Percentiles rank a stretch among this genome's conserved stretches.
phyloP scores from a whole-genome alignment of 352 stramenopile genomes.

The Phytophthora nicotianae region DNA sequence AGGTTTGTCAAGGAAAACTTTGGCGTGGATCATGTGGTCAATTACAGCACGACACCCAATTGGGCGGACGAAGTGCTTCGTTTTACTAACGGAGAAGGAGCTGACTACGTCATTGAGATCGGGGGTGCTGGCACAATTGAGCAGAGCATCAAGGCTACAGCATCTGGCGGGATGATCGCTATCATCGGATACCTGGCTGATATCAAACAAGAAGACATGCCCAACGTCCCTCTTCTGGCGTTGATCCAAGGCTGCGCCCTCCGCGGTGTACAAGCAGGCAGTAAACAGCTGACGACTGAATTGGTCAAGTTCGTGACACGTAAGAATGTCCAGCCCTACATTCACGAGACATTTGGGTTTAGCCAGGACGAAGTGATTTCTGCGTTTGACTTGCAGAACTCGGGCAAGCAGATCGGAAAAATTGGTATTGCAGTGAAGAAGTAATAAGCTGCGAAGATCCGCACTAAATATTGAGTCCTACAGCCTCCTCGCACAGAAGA shows the following conservation, averaged over 20 bases:
- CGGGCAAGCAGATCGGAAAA: constrained; percentile 33
- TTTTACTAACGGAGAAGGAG: constrained; percentile 31
- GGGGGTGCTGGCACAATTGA: constrained; percentile 40
- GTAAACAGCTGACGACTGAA: constrained; percentile 29
- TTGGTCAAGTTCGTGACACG: constrained; percentile 30
- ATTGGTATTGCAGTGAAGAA: constrained; percentile 30
- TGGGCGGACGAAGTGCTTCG: constrained; percentile 32
- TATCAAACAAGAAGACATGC: constrained; percentile 41
- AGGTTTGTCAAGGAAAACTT: constrained; percentile 37
- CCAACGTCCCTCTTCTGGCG: constrained; percentile 28
- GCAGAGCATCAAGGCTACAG: constrained; percentile 37
- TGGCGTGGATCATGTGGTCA: constrained; percentile 37
- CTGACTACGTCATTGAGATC: constrained; percentile 43
- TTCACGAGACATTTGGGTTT: constrained; percentile 39
- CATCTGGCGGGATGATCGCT: constrained; percentile 33
- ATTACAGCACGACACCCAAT: constrained; percentile 38
- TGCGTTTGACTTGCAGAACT: constrained; percentile 33
- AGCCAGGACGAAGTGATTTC: constrained; percentile 23
- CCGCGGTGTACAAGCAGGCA: constrained; percentile 29
- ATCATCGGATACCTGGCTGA: constrained; percentile 34
- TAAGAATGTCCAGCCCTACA: constrained; percentile 31
- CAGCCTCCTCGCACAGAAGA: too few relatives aligned
- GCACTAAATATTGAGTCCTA: too few relatives aligned
- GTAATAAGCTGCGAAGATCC: constrained; percentile 1
- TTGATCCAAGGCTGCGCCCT: constrained; percentile 30